Conservation (phyloP, 2,329 filamentous ascomycete genomes). For the Daldinia eschscholtzii region DNA sequence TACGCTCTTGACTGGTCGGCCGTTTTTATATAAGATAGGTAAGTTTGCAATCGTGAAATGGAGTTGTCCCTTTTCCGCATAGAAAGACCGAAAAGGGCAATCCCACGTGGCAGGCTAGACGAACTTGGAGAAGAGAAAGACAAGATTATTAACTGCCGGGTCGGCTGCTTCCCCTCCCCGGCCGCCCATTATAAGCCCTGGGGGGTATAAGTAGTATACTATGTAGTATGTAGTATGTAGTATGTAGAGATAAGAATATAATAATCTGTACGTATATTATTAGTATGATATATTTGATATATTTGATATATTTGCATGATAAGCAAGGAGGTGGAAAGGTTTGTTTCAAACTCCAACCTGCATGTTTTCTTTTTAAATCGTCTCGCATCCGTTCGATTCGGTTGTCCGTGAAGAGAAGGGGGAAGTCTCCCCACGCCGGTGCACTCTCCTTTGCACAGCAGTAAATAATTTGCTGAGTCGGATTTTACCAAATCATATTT, state of each 20-base stretch:
- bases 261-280: constrained; percentile 8
- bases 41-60: constrained; percentile 11
- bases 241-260: constrained; percentile 31
- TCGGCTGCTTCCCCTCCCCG: constrained; percentile 28
- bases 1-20: background rate
- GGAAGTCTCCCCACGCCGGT: constrained; percentile 5
- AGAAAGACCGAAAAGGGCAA: constrained; percentile 27
- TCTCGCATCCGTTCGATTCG: constrained; percentile 3
- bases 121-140: constrained; percentile 29
- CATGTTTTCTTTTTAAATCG: constrained; percentile 22
- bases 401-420: constrained; percentile 18
- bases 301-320: constrained; percentile 17
- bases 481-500: constrained; percentile 16
- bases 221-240: too few species aligned
- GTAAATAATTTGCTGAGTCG: constrained; percentile 18
- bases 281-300: constrained; percentile 16
- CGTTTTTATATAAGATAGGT: constrained; percentile 16
- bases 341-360: constrained; percentile 22
- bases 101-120: constrained; percentile 40
- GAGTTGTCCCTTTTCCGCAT: constrained; percentile 14
- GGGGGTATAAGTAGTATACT: constrained; percentile 3
- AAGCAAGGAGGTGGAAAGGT: constrained; percentile 19
- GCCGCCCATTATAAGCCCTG: constrained; percentile 20
- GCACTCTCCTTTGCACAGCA: constrained; percentile 17
- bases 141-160: constrained; percentile 36